Base-by-base conservation (phyloP, 441 rosid genomes). In the Pelargonium exstipulatum region DNA sequence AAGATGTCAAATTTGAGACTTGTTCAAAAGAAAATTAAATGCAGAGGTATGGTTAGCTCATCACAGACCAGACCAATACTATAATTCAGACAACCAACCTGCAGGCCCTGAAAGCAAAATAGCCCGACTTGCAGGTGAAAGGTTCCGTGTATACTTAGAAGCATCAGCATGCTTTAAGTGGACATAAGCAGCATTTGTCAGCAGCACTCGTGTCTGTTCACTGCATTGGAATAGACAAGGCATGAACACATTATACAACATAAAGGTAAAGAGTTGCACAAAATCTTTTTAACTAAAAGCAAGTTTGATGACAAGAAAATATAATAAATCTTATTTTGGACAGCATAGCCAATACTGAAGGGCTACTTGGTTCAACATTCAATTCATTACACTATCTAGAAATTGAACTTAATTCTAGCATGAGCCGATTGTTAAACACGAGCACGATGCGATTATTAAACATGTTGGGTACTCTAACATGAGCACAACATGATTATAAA, bases 61-160 rank as follows among this genome's bases (percentile, higher is more conserved):
- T 60, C 64, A 6, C 64, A 12, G 43, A n/a, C 10, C 1, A 4
- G 64, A 5, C 58, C 42, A 74, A 62, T 43, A 57, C 61, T 32
- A 22, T 18, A 46, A 46, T 18, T 12, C n/a, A 20, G 32, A 43
- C 7, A 73, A 68, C 76, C 71, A 65, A 90, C 97, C 97, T 74
- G 96, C 92, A 74, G 97, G 97, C 32, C 97, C 97, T 22, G 97
- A 92, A 37, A 92, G 93, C 81, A 92, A 82, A 62, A 92, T 85
- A 70, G 96, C 83, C 51, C 83, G 87, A 72, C 97, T 91, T 3
- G 95, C 98, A 9, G 95, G 97, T 26, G 90, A 79, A 65, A 91
- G 82, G 73, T 91, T 90, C 76, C 96, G 83, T 1, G 91, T 87
- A 66, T 86, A 80, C 74, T 79, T 87, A 6, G 97, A 92, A 62